A percentile compares a stretch with the other conserved stretches of the same genome.
Conservation (phyloP, 2,329 filamentous ascomycete genomes). For the Sporothrix euskadiensis region DNA sequence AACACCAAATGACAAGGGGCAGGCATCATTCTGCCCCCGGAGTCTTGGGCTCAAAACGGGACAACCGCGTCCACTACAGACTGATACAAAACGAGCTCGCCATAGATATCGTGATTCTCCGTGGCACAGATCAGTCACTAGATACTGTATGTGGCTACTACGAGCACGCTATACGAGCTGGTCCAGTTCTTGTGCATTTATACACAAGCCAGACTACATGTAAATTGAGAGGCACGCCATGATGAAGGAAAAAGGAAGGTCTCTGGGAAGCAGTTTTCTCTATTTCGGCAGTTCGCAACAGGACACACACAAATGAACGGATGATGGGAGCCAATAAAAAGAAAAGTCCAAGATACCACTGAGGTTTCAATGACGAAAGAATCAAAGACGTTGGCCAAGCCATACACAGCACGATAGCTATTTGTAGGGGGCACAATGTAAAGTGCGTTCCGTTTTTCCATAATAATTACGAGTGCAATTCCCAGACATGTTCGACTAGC, state of each 20-base stretch:
- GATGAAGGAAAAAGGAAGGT: neutral
- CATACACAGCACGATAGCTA: neutral
- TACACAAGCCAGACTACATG: neutral
- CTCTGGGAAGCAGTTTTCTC: neutral
- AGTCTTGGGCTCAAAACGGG: neutral
- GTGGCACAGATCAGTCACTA: neutral
- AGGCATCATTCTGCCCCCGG: neutral
- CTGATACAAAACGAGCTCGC: neutral
- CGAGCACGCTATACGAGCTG: neutral
- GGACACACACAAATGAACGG: neutral
- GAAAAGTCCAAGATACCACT: too few species aligned
- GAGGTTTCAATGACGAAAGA: too few species aligned
- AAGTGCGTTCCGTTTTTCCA: neutral
- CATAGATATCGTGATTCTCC: neutral
- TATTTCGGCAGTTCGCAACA: neutral
- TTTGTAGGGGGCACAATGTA: neutral
- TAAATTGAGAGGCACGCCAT: neutral
- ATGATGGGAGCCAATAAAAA: neutral
- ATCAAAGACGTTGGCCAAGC: neutral
- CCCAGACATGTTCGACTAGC: neutral
- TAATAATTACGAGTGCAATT: neutral
- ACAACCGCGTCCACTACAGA: neutral
- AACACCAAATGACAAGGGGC: neutral
- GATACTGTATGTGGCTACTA: neutral
- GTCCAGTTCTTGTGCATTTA: neutral